A percentile compares a stretch with the other conserved stretches of the same genome.
Conservation (phyloP, 139 green algal genomes). For the Haematococcus lacustris region DNA sequence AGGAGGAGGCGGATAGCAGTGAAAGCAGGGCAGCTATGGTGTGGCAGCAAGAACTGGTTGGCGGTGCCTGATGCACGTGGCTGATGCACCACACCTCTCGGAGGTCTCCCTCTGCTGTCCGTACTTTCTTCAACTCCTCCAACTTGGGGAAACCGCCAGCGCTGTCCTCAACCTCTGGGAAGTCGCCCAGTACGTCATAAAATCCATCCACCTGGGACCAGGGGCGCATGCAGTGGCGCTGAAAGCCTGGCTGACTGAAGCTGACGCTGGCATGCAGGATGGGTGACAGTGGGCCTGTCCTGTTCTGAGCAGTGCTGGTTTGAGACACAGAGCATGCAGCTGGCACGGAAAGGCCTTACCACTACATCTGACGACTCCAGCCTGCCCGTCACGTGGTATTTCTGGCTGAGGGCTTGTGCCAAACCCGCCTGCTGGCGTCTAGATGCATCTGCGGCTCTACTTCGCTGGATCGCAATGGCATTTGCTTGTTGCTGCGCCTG, state of each 20-base stretch:
- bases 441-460: neutral
- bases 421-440: neutral
- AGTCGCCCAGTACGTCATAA: conserved; percentile 24
- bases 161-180: conserved; percentile 22
- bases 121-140: conserved; percentile 14
- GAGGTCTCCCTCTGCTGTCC: conserved; percentile 8
- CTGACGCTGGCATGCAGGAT: neutral
- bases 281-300: neutral
- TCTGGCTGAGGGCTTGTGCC: neutral
- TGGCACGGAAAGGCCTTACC: neutral
- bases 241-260: conserved; percentile 21
- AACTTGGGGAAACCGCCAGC: conserved; percentile 21
- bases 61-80: neutral
- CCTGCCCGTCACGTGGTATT: neutral
- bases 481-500: neutral
- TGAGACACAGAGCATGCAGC: neutral
- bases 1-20: too few species aligned
- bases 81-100: conserved; percentile 16
- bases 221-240: too few species aligned
- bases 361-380: neutral
- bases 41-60: neutral
- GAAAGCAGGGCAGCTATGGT: too few species aligned
- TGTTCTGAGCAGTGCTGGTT: neutral
- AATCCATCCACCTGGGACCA: conserved; percentile 28
- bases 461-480: too few species aligned